These are phyloP conservation scores for Auricularia sp. DNA, from an alignment of 768 basidiomycete species.

Conservation along the genomic window DNA sequence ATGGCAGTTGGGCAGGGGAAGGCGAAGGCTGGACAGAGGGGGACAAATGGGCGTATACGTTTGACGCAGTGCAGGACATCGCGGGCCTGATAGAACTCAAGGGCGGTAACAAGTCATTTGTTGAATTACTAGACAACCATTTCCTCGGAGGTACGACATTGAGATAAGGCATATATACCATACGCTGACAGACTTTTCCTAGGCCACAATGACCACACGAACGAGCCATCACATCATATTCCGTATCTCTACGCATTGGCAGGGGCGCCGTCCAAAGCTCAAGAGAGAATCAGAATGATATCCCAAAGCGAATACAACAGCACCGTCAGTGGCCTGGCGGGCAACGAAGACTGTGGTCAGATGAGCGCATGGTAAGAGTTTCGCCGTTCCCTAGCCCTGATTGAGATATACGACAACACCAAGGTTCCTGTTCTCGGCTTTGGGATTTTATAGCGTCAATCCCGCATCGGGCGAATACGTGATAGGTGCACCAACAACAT, in stretches of 20 bases:
- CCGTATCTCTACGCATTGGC: constrained; percentile 73
- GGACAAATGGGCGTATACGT: constrained; percentile 67
- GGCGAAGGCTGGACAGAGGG: constrained; percentile 77
- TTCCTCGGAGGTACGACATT: constrained; percentile 31
- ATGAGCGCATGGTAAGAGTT: constrained; percentile 73
- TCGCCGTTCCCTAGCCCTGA: not conserved
- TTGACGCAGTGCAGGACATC: constrained; percentile 66
- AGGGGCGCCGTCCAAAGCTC: constrained; percentile 58
- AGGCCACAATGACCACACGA: constrained; percentile 74
- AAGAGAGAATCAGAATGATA: constrained; percentile 60
- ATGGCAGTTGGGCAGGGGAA: constrained; percentile 60
- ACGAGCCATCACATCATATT: constrained; percentile 84
- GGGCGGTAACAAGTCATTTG: constrained; percentile 58
- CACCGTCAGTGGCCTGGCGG: constrained; percentile 58
- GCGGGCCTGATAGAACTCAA: constrained; percentile 48
- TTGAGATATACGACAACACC: not conserved
- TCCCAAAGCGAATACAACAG: constrained; percentile 55
- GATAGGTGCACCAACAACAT: constrained; percentile 53
- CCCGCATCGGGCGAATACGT: constrained; percentile 68
- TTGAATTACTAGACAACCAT: constrained; percentile 53
- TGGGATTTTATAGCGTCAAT: constrained; percentile 81
- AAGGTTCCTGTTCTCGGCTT: constrained; percentile 49
- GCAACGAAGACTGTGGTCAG: constrained; percentile 84
- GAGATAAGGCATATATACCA: not conserved
- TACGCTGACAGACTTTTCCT: not conserved